phyloP scores from a whole-genome alignment of 139 green algal genomes.

The Chlorella sp. region DNA sequence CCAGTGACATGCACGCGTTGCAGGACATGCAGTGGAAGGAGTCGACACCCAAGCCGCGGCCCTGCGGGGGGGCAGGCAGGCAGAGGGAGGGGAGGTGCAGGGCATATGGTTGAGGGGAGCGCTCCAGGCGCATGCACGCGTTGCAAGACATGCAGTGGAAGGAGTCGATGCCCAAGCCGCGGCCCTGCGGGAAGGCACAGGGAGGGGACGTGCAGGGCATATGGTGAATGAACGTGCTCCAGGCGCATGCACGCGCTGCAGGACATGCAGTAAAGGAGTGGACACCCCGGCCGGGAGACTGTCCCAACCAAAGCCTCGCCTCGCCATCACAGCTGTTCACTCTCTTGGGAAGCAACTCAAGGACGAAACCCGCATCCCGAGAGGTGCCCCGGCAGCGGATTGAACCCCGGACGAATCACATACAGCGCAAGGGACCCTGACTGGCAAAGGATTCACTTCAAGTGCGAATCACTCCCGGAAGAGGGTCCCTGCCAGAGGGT shows the following conservation, averaged over 20 bases:
- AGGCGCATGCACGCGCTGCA: neutral
- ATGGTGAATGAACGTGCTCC: too few species aligned
- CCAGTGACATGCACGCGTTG: conserved; percentile 97
- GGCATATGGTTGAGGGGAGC: too few species aligned
- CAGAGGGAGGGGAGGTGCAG: neutral
- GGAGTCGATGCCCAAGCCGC: conserved; percentile 90
- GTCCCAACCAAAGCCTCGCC: too few species aligned
- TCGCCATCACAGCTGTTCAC: too few species aligned
- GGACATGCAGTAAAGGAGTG: conserved; percentile 76
- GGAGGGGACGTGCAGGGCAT: neutral
- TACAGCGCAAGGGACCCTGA: too few species aligned
- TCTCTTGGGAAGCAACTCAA: too few species aligned
- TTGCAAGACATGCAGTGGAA: conserved; percentile 52
- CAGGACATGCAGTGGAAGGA: conserved; percentile 99
- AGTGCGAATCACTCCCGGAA: too few species aligned
- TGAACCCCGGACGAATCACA: too few species aligned
- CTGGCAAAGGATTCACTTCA: too few species aligned
- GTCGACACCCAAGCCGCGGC: conserved; percentile 88
- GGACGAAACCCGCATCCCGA: too few species aligned
- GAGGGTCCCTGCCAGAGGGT: too few species aligned
- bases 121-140: neutral
- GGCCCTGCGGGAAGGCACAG: conserved; percentile 34
- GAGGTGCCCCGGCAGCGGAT: too few species aligned
- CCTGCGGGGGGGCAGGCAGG: conserved; percentile 4
- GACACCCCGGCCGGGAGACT: conserved; percentile 76